Evolutionary conservation across 2,329 filamentous ascomycete genomes (phyloP), one percentile per base, ranked within the genome.

Genomic region (Fusarium pseudoanthophilum): DNA sequence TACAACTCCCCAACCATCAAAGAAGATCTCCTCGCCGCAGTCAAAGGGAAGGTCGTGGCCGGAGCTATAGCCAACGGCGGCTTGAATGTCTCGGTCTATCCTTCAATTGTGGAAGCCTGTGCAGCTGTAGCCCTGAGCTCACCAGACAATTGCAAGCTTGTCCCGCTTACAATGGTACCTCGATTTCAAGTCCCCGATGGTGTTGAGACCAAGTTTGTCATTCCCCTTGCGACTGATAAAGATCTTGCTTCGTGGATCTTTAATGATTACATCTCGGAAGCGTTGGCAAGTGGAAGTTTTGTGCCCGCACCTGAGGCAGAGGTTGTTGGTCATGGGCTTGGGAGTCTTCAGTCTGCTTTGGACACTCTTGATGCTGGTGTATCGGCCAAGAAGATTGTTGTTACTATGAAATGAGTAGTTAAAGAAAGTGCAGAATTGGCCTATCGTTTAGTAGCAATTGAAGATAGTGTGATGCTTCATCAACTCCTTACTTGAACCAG

Each of bases 51-150:
- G 36, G 13, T 15, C 5, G 65, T 68, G 18, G 64, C 56, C 1
- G 64, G 65, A 1, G 39, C 55, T 28, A 68, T 68, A 13, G 65
- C 65, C 8, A 68, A 68, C 1, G 65, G 64, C 4, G 65, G 65
- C 7, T 21, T 68, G 4, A 21, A 63, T 15, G 30, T 36, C 8
- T 53, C 65, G 1, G 56, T 62, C 7, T 68, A 42, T 16, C 56
- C 42, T 11, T 43, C 56, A 13, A 68, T 68, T 42, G 64, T 68
- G 11, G 42, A 34, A 1, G 24, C 26, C 24, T 68, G 65, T 6
- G 64, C 64, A n/a, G 64, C 65, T 43, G 36, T 68, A 2, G 65
- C 65, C 21, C n/a, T 68, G 7, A 68, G 65, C 20, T 68, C 65
- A 2, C 30, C 55, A 4, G 46, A 43, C 1, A 68, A 68, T 13